Conservation (phyloP, 208 protist species). For the Leishmania braziliensis region DNA sequence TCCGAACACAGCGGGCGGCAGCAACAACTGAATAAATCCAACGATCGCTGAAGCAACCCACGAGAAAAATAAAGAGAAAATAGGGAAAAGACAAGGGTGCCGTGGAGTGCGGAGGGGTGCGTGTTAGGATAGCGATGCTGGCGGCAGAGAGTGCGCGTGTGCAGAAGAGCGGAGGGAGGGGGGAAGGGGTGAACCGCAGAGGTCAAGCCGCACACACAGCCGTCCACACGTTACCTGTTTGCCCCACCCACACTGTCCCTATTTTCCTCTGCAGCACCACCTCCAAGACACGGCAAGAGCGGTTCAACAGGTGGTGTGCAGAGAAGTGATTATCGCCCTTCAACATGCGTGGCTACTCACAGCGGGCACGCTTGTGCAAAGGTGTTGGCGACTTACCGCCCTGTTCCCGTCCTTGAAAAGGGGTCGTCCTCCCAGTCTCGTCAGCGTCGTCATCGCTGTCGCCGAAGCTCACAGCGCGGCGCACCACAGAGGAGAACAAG, state of each 20-base stretch:
- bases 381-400: neutral
- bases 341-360: neutral
- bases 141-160: too few species aligned
- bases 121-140: neutral
- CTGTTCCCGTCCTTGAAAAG: neutral
- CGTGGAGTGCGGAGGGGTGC: neutral
- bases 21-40: neutral
- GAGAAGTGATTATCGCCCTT: neutral
- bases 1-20: neutral
- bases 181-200: neutral
- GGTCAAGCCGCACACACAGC: neutral
- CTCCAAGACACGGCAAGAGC: neutral
- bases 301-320: neutral
- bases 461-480: constrained; percentile 44
- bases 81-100: neutral
- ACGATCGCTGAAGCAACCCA: neutral
- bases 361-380: constrained; percentile 28
- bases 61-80: neutral
- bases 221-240: neutral
- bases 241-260: neutral
- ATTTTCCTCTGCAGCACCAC: neutral
- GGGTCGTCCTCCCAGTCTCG: neutral
- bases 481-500: constrained; percentile 49
- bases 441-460: constrained; percentile 38
- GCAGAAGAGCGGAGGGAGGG: neutral